Base-by-base conservation (phyloP, 2,329 filamentous ascomycete genomes). In the Phoma sp. region DNA sequence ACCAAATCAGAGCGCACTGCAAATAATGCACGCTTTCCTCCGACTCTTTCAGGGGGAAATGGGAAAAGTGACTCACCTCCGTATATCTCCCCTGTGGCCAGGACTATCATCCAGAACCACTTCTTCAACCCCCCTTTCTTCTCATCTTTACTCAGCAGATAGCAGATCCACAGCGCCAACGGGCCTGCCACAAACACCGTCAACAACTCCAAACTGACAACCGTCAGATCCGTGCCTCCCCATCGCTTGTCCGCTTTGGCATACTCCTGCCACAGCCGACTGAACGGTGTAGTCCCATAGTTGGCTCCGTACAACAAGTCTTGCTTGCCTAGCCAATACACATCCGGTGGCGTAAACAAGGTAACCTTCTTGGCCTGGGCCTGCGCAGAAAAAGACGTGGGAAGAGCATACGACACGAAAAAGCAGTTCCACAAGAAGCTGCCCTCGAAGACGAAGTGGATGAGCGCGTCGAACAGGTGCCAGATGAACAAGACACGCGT, bases 381-480 rank as follows among this genome's bases (percentile, higher is more conserved):
- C 32, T 66, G 53, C 7, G 64, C 66, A 2, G 66, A 64, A 51
- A 74, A 74, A 32, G 62, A 64, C 32, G 74, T 74, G 7, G 79
- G 75, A 32, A 84, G 72, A 17, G 74, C 67, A 40, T 76, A 76
- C 66, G 80, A 86, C 62, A 83, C 83, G 82, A 92, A 93, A 83
- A 98, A 96, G 80, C 91, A 96, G 78, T 96, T 91, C 82, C 92
- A 97, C 20, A 97, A 86, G 76, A 92, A 98, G 68, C 87, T 89
- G 47, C 92, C 93, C 78, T 98, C 93, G 73, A 98, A 89, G 73
- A 92, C 81, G 76, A 96, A 86, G 79, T 99, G 95, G 68, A 93
- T 93, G 36, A 97, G 83, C 26, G 91, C 91, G 75, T 97, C 93
- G 78, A 96, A 96, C 30, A 91, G 84, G 79, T 97, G 93, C 93